phyloP scores from a whole-genome alignment of 176 grass and related monocot genomes.

The Oryza rufipogon region DNA sequence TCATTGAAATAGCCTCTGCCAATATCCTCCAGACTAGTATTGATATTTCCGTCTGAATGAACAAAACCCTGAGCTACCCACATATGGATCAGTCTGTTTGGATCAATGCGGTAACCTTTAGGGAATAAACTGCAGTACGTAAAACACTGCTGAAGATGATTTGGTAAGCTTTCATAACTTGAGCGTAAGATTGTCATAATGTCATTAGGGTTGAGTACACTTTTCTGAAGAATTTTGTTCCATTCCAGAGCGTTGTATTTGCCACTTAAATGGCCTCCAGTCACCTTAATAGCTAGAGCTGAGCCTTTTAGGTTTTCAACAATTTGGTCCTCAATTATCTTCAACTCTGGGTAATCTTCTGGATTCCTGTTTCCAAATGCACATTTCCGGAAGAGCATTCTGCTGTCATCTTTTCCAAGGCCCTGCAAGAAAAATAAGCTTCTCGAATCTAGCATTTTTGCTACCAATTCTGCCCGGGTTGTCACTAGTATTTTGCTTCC shows the following conservation, averaged over 20 bases:
- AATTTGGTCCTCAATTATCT: constrained; percentile 23
- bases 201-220: constrained; percentile 22
- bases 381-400: background rate
- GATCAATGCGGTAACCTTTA: constrained; percentile 29
- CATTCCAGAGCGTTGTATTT: background rate
- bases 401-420: constrained; percentile 3
- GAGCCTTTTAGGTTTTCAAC: constrained; percentile 36
- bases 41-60: background rate
- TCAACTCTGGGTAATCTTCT: constrained; percentile 1
- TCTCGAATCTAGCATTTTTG: constrained; percentile 30
- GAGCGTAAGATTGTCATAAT: constrained; percentile 2
- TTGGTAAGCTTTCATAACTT: constrained; percentile 39
- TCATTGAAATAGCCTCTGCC: constrained; percentile 49
- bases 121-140: constrained; percentile 45
- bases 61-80: constrained; percentile 54
- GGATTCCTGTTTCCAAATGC: background rate
- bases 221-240: constrained; percentile 17
- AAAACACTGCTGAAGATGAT: constrained; percentile 32
- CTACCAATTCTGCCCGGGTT: constrained; percentile 36
- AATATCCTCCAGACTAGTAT: constrained; percentile 30
- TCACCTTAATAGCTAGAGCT: constrained; percentile 31
- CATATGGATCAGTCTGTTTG: constrained; percentile 34
- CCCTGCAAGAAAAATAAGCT: constrained; percentile 21
- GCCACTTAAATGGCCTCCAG: constrained; percentile 17
- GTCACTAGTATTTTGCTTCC: constrained; percentile 44